A percentile compares a stretch with the other conserved stretches of the same genome.
Evolutionary conservation across 208 protist genomes (phyloP).

Genomic region (Novymonas esmeraldas): DNA sequence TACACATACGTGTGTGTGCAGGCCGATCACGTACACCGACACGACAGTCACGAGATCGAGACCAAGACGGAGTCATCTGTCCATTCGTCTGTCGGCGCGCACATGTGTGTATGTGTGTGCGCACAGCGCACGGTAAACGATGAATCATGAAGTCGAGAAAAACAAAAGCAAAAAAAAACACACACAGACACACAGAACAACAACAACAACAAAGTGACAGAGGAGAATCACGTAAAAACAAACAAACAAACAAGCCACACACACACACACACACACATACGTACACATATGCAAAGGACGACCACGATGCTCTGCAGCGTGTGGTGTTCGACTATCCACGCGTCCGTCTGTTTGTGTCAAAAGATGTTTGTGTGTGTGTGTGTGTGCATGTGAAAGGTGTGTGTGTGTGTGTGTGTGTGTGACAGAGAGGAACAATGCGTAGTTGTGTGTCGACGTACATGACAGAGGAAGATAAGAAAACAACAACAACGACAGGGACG

Average conservation of each 20-base stretch:
- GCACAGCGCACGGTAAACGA: not conserved
- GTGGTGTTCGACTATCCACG: too few relatives aligned
- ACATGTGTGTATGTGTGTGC: not conserved
- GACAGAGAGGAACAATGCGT: too few relatives aligned
- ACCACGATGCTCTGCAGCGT: too few relatives aligned
- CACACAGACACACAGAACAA: constrained; percentile 12
- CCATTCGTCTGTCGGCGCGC: not conserved
- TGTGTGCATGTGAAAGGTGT: too few relatives aligned
- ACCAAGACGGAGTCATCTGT: too few relatives aligned
- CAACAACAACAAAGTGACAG: constrained; percentile 10
- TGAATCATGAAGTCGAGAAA: constrained; percentile 6
- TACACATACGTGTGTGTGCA: constrained; percentile 26
- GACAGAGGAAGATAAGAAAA: too few relatives aligned
- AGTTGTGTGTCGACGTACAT: too few relatives aligned
- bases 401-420: too few relatives aligned
- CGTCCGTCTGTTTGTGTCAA: too few relatives aligned
- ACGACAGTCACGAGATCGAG: too few relatives aligned
- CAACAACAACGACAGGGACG: too few relatives aligned
- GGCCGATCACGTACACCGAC: constrained; percentile 7
- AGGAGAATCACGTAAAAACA: not conserved
- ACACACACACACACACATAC: constrained; percentile 1
- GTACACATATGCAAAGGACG: constrained; percentile 2
- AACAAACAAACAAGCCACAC: not conserved
- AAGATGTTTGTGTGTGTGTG: too few relatives aligned
- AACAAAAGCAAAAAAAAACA: constrained; percentile 6